Base-by-base conservation (phyloP, 345 rosid species). In the Populus euphratica region DNA sequence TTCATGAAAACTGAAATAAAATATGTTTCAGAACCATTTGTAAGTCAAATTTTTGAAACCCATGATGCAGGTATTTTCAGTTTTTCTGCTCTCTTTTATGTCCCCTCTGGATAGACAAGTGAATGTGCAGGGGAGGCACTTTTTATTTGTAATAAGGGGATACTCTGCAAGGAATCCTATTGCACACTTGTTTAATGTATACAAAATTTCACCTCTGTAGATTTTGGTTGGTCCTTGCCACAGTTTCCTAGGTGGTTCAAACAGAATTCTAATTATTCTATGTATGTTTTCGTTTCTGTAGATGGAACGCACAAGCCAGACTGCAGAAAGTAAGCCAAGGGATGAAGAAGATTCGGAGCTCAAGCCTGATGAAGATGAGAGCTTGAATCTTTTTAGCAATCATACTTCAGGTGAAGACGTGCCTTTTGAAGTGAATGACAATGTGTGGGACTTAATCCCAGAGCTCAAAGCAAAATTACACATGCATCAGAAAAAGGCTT, bases 401-500 rank as follows among this genome's bases (percentile, higher is more conserved):
- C 77, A 69, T 33, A 54, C 83, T 70, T 41, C 85, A 25, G 52
- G 73, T 1, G 87, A 71, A 25, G 73, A 80, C 25, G 52, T 74
- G 29, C 80, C 80, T 59, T 76, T 83, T 39, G 90, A 89, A 74
- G 91, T 82, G 50, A 85, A 83, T 43, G 90, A 88, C 44, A 93
- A 87, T n/a, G 96, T 92, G 20, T 92, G 99, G 98, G 88, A 86
- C 70, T 81, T 96, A 65, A 88, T 93, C 81, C 97, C 98, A 17
- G 93, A 92, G 43, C 89, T 92, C 12, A 82, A 86, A 80, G 81
- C 61, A 69, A 93, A 92, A 69, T 78, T 93, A 36, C 98, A 92
- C 67, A 25, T 84, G 79, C 98, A 93, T 77, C 98, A 96, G 86
- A 87, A 78, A 68, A 89, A 85, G 79, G 98, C 99, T 78, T 96